These are phyloP conservation scores for Penicillium odoratum DNA, from an alignment of 495 filamentous ascomycete genomes.

Conservation along the genomic window DNA sequence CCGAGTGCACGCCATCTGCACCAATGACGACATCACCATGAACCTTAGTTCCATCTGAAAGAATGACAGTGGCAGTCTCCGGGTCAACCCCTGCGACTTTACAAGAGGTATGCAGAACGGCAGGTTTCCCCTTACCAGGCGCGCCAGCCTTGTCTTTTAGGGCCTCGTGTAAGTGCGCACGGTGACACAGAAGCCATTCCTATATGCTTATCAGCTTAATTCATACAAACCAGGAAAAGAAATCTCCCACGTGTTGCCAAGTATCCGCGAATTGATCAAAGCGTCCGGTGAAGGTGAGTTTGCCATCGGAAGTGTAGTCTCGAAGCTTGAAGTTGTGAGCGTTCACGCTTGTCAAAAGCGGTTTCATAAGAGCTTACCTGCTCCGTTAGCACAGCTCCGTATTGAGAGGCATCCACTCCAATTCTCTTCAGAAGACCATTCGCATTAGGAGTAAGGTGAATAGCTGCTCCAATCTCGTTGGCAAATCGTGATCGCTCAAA, in stretches of 20 bases:
- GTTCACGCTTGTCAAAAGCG: background rate
- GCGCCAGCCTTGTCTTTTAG: conserved; percentile 45
- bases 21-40: conserved; percentile 52
- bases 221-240: background rate
- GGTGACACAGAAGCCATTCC: conserved; percentile 54
- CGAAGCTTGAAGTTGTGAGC: conserved; percentile 23
- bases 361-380: conserved; percentile 14
- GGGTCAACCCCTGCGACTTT: conserved; percentile 47
- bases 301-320: conserved; percentile 32
- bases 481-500: conserved; percentile 54
- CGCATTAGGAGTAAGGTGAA: conserved; percentile 55
- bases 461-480: conserved; percentile 54
- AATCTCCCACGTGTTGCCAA: conserved; percentile 40
- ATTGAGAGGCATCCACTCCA: conserved; percentile 37
- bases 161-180: conserved; percentile 48
- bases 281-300: conserved; percentile 31
- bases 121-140: conserved; percentile 39
- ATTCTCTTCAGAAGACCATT: conserved; percentile 47
- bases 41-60: conserved; percentile 35
- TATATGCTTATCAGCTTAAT: conserved; percentile 12
- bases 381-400: conserved; percentile 38
- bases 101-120: conserved; percentile 41
- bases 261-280: conserved; percentile 30
- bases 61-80: conserved; percentile 37
- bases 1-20: conserved; percentile 54